phyloP scores from a whole-genome alignment of 2,329 filamentous ascomycete genomes.

The Verruconis gallopava region DNA sequence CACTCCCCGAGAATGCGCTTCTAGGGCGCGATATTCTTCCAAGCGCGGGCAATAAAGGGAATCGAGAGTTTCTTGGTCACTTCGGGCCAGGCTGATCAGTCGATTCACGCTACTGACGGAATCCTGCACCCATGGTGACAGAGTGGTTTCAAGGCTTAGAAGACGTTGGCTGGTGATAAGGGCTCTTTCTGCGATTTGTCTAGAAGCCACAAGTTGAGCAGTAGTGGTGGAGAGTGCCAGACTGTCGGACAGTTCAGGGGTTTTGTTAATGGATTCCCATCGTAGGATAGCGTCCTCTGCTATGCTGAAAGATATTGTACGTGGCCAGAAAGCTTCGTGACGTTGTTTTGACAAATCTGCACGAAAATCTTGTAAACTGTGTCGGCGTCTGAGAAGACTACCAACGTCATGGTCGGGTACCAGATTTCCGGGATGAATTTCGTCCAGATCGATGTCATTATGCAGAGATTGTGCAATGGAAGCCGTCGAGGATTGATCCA shows the following conservation, averaged over 20 bases:
- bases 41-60: slow-evolving; percentile 54
- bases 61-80: slow-evolving; percentile 53
- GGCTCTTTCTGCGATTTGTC: slow-evolving; percentile 39
- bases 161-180: slow-evolving; percentile 43
- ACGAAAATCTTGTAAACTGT: slow-evolving; percentile 33
- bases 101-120: slow-evolving; percentile 44
- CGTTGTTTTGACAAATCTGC: slow-evolving; percentile 12
- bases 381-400: slow-evolving; percentile 47
- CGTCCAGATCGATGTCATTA: slow-evolving; percentile 46
- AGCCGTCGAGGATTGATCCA: slow-evolving; percentile 26
- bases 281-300: slow-evolving; percentile 61
- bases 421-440: slow-evolving; percentile 39
- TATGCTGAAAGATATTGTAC: slow-evolving; percentile 61
- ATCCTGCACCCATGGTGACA: slow-evolving; percentile 48
- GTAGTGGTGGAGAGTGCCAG: background rate
- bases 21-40: slow-evolving; percentile 56
- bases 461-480: slow-evolving; percentile 48
- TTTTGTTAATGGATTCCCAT: slow-evolving; percentile 41
- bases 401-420: slow-evolving; percentile 31
- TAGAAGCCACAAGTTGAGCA: slow-evolving; percentile 15
- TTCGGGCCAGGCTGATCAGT: slow-evolving; percentile 49
- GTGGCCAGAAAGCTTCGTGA: slow-evolving; percentile 53
- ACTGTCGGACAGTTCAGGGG: background rate
- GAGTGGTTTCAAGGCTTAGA: slow-evolving; percentile 35
- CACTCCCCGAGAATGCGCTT: slow-evolving; percentile 54